phyloP scores from a whole-genome alignment of 768 basidiomycete genomes.

The Russula emetica region DNA sequence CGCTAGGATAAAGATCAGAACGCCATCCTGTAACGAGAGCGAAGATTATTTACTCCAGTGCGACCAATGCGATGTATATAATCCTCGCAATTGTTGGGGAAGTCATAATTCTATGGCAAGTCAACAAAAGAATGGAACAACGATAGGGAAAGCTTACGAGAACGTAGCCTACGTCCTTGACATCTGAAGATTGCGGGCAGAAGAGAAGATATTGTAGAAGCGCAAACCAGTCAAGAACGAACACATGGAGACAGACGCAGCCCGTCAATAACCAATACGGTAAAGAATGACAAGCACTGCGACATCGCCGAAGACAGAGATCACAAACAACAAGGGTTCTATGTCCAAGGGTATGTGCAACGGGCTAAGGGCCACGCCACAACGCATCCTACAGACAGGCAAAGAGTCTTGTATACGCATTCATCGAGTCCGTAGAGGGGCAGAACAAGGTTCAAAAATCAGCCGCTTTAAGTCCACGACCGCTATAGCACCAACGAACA shows the following conservation, averaged over 20 bases:
- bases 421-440: conserved; percentile 37
- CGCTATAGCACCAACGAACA: conserved; percentile 48
- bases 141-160: conserved; percentile 56
- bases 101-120: conserved; percentile 78
- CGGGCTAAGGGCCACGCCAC: conserved; percentile 37
- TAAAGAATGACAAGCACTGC: conserved; percentile 49
- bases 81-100: conserved; percentile 97
- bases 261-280: conserved; percentile 46
- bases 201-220: conserved; percentile 29
- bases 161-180: conserved; percentile 98
- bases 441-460: conserved; percentile 39
- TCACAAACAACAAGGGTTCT: conserved; percentile 36
- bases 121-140: conserved; percentile 13
- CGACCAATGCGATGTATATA: conserved; percentile 99
- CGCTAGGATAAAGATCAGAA: conserved; percentile 45
- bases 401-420: conserved; percentile 45
- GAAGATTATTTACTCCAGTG: conserved; percentile 63
- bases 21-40: not conserved
- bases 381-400: conserved; percentile 51
- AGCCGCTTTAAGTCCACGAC: conserved; percentile 47
- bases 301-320: conserved; percentile 36
- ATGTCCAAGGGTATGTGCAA: conserved; percentile 41
- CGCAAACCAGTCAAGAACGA: conserved; percentile 31
- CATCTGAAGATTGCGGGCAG: conserved; percentile 57
- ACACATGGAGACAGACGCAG: conserved; percentile 39